A percentile compares a stretch with the other conserved stretches of the same genome.
phyloP scores from a whole-genome alignment of 1,139 yeast species.

The Scheffersomyces illinoinensis region DNA sequence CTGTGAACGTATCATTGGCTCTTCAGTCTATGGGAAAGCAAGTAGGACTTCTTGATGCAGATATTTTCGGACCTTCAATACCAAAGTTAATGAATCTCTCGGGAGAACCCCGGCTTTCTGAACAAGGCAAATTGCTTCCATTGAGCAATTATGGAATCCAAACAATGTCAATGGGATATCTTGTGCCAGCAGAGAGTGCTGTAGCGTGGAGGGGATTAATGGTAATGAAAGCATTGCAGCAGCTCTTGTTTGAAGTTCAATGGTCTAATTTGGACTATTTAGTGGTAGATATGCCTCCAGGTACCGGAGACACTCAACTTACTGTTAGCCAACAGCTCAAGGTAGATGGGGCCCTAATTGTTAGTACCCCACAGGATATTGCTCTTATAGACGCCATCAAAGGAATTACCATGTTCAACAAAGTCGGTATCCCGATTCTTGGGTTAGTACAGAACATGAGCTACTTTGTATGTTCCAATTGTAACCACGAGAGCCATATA shows the following conservation, averaged over 20 bases:
- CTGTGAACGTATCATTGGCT: conserved; percentile 69
- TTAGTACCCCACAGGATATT: conserved; percentile 85
- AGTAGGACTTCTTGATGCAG: conserved; percentile 77
- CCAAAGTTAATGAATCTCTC: conserved; percentile 66
- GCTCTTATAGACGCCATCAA: conserved; percentile 81
- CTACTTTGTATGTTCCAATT: conserved; percentile 71
- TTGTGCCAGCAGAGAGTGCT: conserved; percentile 67
- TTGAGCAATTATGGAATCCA: conserved; percentile 75
- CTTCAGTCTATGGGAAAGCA: conserved; percentile 54
- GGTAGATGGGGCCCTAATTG: conserved; percentile 79
- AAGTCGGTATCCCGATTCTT: conserved; percentile 70
- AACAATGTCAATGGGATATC: conserved; percentile 89
- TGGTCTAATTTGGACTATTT: conserved; percentile 76
- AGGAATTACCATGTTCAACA: conserved; percentile 77
- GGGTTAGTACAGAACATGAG: conserved; percentile 90
- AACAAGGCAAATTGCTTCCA: conserved; percentile 62
- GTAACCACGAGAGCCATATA: conserved; percentile 70
- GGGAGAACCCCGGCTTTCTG: conserved; percentile 66
- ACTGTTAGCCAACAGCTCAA: conserved; percentile 77
- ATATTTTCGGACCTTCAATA: conserved; percentile 80
- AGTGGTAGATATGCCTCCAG: conserved; percentile 87
- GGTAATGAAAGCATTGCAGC: conserved; percentile 87
- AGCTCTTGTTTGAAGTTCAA: conserved; percentile 74
- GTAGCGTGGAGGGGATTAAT: conserved; percentile 86
- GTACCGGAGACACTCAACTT: conserved; percentile 87